Evolutionary conservation across 257 asterid species (phyloP).

Genomic region (Solanum ossicruentum): DNA sequence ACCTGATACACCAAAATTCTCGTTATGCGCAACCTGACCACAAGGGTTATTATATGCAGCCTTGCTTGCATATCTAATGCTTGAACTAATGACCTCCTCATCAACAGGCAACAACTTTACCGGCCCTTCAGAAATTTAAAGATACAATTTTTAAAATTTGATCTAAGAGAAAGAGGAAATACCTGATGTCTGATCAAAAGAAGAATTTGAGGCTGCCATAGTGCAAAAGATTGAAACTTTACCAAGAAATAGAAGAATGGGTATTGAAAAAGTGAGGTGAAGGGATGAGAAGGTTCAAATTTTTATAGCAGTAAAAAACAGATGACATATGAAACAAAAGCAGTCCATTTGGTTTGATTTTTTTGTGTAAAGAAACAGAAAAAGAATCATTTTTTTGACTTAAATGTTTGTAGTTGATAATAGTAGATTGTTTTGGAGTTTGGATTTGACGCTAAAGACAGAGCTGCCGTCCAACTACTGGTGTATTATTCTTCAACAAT

Average conservation of each 20-base stretch:
- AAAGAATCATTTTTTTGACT: neutral
- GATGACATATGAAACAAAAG: neutral
- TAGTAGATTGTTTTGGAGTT: neutral
- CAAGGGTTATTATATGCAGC: too few species aligned
- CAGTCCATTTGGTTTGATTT: neutral
- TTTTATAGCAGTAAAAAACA: neutral
- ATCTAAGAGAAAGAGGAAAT: neutral
- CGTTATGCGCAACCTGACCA: too few species aligned
- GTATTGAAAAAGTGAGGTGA: neutral
- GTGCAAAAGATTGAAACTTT: neutral
- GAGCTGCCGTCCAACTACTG: neutral
- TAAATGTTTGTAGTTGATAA: neutral
- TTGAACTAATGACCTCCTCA: too few species aligned
- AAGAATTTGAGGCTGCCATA: constrained; percentile 32
- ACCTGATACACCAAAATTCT: too few species aligned
- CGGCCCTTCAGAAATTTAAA: too few species aligned
- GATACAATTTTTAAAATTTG: too few species aligned
- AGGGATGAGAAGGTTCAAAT: neutral
- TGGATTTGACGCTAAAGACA: constrained; percentile 1
- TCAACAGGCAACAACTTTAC: too few species aligned
- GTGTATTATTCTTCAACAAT: neutral
- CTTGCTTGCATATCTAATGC: too few species aligned
- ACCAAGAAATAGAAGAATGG: neutral
- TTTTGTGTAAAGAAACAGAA: neutral
- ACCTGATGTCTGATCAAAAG: constrained; percentile 26